phyloP scores from a whole-genome alignment of 306 rosid species.

The Pyrus communis region DNA sequence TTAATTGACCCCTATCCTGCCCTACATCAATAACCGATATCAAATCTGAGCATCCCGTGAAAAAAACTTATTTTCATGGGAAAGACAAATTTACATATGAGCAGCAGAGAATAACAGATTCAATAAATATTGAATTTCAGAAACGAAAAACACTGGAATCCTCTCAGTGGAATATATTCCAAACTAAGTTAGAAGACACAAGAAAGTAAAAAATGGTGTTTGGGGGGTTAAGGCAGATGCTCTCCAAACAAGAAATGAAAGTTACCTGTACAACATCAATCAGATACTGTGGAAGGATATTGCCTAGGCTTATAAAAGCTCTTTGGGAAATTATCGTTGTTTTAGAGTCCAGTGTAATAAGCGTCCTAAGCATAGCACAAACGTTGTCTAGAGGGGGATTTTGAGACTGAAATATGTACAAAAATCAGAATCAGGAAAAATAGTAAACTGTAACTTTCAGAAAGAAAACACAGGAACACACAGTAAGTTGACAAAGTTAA shows the following conservation, averaged over 20 bases:
- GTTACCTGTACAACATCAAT: conserved; percentile 53
- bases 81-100: not conserved
- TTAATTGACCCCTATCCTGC: too few relatives aligned
- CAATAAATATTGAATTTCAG: not conserved
- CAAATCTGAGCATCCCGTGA: not conserved
- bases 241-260: conserved; percentile 4
- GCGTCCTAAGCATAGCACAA: conserved; percentile 65
- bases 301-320: conserved; percentile 40
- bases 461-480: not conserved
- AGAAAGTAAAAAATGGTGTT: not conserved
- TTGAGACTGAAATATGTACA: conserved; percentile 26
- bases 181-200: not conserved
- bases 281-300: conserved; percentile 48
- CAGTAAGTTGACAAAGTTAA: too few relatives aligned
- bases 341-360: conserved; percentile 46
- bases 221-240: not conserved
- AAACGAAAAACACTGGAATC: not conserved
- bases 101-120: not conserved
- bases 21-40: not conserved
- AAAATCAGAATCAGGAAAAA: conserved; percentile 13
- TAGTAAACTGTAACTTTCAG: not conserved
- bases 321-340: conserved; percentile 48
- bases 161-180: not conserved
- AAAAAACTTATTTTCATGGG: not conserved
- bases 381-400: conserved; percentile 55